Evolutionary conservation across 306 rosid genomes (phyloP).

Genomic region (Sesbania bispinosa): DNA sequence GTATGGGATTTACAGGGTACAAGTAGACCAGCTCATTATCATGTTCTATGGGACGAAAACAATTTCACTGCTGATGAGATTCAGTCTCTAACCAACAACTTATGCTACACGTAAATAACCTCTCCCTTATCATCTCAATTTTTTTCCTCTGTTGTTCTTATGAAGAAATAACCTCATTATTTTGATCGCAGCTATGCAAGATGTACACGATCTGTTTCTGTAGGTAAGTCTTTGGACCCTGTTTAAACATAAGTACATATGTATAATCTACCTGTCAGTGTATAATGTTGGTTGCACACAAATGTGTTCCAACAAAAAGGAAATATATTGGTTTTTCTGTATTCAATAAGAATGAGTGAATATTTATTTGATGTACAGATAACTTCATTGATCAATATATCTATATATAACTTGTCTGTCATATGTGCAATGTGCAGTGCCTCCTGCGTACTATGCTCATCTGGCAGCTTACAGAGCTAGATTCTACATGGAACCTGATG

Average conservation of each 20-base stretch:
- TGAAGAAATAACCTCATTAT: constrained; percentile 16
- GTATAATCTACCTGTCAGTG: not conserved
- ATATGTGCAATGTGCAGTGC: constrained; percentile 44
- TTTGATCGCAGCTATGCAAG: constrained; percentile 55
- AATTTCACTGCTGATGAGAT: too few species aligned
- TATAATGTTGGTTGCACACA: too few species aligned
- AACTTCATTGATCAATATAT: too few species aligned
- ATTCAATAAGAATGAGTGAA: too few species aligned
- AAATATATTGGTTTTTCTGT: too few species aligned
- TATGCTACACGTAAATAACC: constrained; percentile 63
- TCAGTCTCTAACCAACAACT: constrained; percentile 75
- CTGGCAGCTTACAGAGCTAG: constrained; percentile 79
- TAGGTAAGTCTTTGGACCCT: constrained; percentile 36
- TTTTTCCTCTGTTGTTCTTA: not conserved
- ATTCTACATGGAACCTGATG: constrained; percentile 67
- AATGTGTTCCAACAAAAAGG: too few species aligned
- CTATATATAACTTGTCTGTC: not conserved
- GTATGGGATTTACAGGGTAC: constrained; percentile 42
- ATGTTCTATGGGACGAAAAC: constrained; percentile 83
- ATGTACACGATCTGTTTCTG: constrained; percentile 67
- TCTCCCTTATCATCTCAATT: not conserved
- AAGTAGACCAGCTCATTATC: constrained; percentile 71
- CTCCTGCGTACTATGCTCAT: constrained; percentile 79
- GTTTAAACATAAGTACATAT: not conserved
- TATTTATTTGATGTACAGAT: too few species aligned